Evolutionary conservation across 2,329 filamentous ascomycete species (phyloP).

Genomic region (Geoglossum cookeanum): DNA sequence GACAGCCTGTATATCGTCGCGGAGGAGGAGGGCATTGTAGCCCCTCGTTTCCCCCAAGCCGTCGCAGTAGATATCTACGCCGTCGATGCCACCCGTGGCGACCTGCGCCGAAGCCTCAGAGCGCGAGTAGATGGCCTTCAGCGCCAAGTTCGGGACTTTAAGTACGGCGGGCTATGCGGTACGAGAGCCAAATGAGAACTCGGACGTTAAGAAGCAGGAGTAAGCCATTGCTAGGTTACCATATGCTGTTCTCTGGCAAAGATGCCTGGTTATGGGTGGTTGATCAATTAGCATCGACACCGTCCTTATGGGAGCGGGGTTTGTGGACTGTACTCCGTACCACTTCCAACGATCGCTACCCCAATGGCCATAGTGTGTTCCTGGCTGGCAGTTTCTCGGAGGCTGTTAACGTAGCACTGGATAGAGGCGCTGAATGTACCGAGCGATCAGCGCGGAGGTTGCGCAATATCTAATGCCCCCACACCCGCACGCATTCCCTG

Average conservation of each 20-base stretch:
- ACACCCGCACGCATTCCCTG: too few species aligned
- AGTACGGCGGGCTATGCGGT: conserved; percentile 29
- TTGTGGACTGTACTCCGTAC: background rate
- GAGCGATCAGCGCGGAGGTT: too few species aligned
- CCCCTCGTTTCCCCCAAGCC: conserved; percentile 27
- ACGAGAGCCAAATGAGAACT: background rate
- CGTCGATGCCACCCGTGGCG: conserved; percentile 17
- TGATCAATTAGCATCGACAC: background rate
- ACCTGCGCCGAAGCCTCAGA: conserved; percentile 32
- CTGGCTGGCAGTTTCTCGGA: background rate
- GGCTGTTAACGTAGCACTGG: background rate
- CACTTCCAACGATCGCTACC: conserved; percentile 4
- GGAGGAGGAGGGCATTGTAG: conserved; percentile 27
- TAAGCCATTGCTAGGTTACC: conserved; percentile 14
- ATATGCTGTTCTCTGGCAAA: conserved; percentile 38
- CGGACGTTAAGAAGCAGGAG: background rate
- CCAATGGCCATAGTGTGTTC: conserved; percentile 2
- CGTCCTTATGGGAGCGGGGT: background rate
- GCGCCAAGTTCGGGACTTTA: conserved; percentile 22
- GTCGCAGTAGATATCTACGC: conserved; percentile 35
- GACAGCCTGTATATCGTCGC: conserved; percentile 30
- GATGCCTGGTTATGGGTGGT: conserved; percentile 21
- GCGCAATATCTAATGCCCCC: too few species aligned
- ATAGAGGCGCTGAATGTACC: too few species aligned
- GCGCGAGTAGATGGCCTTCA: conserved; percentile 41